Base-by-base conservation (phyloP, 2,329 filamentous ascomycete genomes). In the Teratosphaeria viscida region DNA sequence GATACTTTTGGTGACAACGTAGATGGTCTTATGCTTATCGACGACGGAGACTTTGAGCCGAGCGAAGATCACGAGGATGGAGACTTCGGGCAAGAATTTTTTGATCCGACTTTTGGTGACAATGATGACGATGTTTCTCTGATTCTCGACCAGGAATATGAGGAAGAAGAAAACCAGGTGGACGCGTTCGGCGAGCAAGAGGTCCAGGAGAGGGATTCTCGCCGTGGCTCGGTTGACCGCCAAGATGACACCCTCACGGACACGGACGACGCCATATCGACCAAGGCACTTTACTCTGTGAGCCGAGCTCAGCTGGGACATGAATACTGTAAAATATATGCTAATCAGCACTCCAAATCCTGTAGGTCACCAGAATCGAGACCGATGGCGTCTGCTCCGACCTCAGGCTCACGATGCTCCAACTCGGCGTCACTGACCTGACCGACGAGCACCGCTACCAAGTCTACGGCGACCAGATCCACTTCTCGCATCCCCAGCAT, bases 401-500 rank as follows among this genome's bases (percentile, higher is more conserved):
- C 32, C 14, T 67, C 29, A 39, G 56, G 16, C 37, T 68, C 23
- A 37, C 58, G 2, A 57, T 57, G 12, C 54, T 65, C 27, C 56
- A 56, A 7, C 65, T 65, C 16, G 43, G 43, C 29, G 35, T 61
- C 12, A 32, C 60, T 23, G 60, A 59, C 27, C 35, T 61, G 10
- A 53, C 52, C 12, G 53, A 59, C 1, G 32, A 32, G n/a, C 65
- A 65, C 47, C 59, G 37, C n/a, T 70, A 62, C 55, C 63, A 66
- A 2, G 60, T 70, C 54, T 65, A 63, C 56, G 67, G 66, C 59
- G 60, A 59, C 16, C 19, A 61, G 2, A 57, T 60, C 23, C 27
- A 61, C 12, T 55, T 65, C 52, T 5, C 47, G 57, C 60, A 34
- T 59, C 55, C 53, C 1, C 54, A 27, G n/a, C 19, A 35, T 26